Evolutionary conservation across 768 basidiomycete genomes (phyloP).

Genomic region (Tephrocybe sp.): DNA sequence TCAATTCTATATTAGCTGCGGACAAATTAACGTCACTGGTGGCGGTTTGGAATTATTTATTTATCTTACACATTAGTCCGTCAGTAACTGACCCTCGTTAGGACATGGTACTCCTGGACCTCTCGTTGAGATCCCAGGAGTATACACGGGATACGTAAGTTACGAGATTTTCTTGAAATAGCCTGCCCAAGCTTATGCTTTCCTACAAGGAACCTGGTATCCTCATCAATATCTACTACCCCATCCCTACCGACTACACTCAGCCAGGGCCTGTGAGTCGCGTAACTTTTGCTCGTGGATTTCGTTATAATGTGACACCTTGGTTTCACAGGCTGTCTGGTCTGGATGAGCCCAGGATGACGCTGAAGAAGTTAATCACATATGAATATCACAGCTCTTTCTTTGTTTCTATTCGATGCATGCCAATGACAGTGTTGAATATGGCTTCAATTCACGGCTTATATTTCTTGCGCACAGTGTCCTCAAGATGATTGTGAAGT

Average conservation of each 20-base stretch:
- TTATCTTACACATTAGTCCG: neutral
- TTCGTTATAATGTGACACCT: neutral
- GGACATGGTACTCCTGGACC: conserved; percentile 24
- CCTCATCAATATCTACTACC: conserved; percentile 25
- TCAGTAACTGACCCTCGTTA: conserved; percentile 1
- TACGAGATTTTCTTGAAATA: neutral
- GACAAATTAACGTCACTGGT: conserved; percentile 37
- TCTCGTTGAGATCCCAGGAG: conserved; percentile 25
- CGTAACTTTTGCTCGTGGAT: neutral
- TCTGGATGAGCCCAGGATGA: conserved; percentile 10
- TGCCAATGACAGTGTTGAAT: too few relatives aligned
- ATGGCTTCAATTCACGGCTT: too few relatives aligned
- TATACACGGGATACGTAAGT: conserved; percentile 24
- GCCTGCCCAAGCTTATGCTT: neutral
- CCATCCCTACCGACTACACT: conserved; percentile 21
- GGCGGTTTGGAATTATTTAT: conserved; percentile 28
- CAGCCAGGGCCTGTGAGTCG: conserved; percentile 25
- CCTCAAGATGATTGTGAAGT: too few relatives aligned
- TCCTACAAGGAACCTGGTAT: conserved; percentile 19
- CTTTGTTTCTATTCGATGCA: too few relatives aligned
- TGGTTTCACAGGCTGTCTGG: conserved; percentile 22
- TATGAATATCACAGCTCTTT: too few relatives aligned
- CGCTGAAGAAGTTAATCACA: too few relatives aligned
- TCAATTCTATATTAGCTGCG: conserved; percentile 34
- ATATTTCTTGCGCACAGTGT: too few relatives aligned